Base-by-base conservation (phyloP, 2,329 filamentous ascomycete genomes). In the Trichoderma atroviride region DNA sequence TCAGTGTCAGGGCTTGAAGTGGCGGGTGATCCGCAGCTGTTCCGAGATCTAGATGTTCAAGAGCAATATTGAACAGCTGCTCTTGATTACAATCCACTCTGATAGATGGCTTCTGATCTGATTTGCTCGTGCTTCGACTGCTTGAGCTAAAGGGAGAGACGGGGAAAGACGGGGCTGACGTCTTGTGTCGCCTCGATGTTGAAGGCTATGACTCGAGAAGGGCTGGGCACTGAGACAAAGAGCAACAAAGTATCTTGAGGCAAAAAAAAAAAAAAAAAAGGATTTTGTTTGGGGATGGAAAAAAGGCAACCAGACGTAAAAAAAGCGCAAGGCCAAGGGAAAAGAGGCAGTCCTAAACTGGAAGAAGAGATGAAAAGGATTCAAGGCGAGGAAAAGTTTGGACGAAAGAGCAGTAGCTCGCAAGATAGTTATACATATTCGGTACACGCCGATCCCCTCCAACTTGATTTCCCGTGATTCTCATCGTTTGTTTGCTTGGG, bases 131-230 rank as follows among this genome's bases (percentile, higher is more conserved):
- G 19, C 2, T n/a, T 43, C n/a, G 31, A 19, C 43, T 58, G 55
- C 33, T 60, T 68, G 56, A 22, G 29, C 53, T 57, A 40, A 60
- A 37, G 19, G 29, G 50, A 57, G 31, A 43, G 35, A 68, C n/a
- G 58, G 69, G 53, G 58, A 63, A 62, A 40, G 57, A 58, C 31
- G 64, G 47, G 66, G 62, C 68, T 63, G 64, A 68, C 43, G 40
- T 47, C 58, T 69, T 70, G 69, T 63, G 69, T 68, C 40, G 57
- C 64, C 69, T 70, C 63, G 64, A n/a, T n/a, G 64, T 29, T 31
- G 56, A 31, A 57, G 68, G 40, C 33, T 37, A 53, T 58, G 50
- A 58, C 62, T 69, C 55, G 68, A 53, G 33, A 33, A 33, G 52
- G 33, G 40, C 37, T 55, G 14, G 40, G 43, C 33, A 65, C 47